phyloP scores from a whole-genome alignment of 495 filamentous ascomycete species.

The Aspergillus ostianus region DNA sequence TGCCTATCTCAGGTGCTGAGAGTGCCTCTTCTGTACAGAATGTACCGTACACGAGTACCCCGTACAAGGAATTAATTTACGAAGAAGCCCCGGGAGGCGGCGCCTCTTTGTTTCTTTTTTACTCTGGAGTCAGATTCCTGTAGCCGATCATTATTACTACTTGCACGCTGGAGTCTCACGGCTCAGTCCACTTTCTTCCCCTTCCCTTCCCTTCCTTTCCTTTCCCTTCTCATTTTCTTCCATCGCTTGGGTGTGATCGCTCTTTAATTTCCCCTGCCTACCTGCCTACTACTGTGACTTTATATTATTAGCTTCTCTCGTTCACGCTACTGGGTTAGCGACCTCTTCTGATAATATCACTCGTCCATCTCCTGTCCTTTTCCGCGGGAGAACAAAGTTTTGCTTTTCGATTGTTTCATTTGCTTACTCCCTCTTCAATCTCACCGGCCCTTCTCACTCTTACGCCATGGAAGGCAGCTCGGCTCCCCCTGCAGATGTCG shows the following conservation, averaged over 20 bases:
- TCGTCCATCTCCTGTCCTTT: neutral
- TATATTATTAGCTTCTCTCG: neutral
- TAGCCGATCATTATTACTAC: neutral
- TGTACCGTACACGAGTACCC: no score
- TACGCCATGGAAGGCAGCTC: slow-evolving; percentile 9
- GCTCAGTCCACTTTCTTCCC: slow-evolving; percentile 2
- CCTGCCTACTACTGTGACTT: neutral
- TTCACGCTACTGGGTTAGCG: neutral
- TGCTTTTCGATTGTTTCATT: neutral
- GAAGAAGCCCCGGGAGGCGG: neutral
- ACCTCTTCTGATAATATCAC: slow-evolving; percentile 3
- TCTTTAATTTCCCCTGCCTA: neutral
- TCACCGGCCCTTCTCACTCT: neutral
- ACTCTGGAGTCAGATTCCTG: neutral
- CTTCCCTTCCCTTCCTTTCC: neutral
- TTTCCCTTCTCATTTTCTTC: neutral
- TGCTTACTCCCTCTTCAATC: neutral
- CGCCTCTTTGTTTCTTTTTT: neutral
- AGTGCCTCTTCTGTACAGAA: no score
- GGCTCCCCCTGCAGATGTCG: slow-evolving; percentile 16
- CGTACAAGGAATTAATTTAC: neutral
- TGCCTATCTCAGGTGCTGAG: no score
- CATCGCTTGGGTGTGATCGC: neutral
- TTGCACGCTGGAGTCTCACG: slow-evolving; percentile 1
- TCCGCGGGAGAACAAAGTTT: neutral